These are phyloP conservation scores for Pseudogymnoascus pannorum DNA, from an alignment of 2,329 filamentous ascomycete genomes.

Conservation along the genomic window DNA sequence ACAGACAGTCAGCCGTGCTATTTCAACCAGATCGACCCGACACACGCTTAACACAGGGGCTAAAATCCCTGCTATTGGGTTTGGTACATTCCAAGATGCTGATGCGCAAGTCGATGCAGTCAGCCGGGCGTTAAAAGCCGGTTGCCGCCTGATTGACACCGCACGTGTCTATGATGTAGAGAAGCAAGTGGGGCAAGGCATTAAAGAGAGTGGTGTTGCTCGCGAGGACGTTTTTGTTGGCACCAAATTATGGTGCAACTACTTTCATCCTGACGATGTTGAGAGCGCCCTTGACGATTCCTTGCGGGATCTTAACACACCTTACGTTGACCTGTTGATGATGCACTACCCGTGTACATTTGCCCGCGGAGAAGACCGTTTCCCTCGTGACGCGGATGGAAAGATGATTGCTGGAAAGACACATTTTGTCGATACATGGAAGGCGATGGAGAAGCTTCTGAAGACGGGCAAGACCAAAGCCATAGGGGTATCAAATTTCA, in stretches of 20 bases:
- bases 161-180: slow-evolving; percentile 13
- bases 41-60: slow-evolving; percentile 22
- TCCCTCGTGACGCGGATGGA: slow-evolving; percentile 17
- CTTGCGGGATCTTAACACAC: slow-evolving; percentile 25
- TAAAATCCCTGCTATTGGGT: slow-evolving; percentile 26
- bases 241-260: slow-evolving; percentile 32
- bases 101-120: slow-evolving; percentile 26
- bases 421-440: slow-evolving; percentile 27
- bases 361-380: slow-evolving; percentile 10
- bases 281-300: slow-evolving; percentile 26
- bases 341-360: slow-evolving; percentile 41
- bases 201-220: slow-evolving; percentile 20
- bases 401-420: slow-evolving; percentile 20
- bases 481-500: slow-evolving; percentile 29
- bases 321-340: slow-evolving; percentile 34
- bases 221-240: slow-evolving; percentile 27
- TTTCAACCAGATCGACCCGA: slow-evolving; percentile 9
- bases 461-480: slow-evolving; percentile 21
- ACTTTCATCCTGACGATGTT: slow-evolving; percentile 27
- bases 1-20: not conserved
- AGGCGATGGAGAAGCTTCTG: slow-evolving; percentile 27
- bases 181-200: slow-evolving; percentile 17
- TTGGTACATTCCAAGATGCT: slow-evolving; percentile 28
- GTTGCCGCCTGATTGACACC: slow-evolving; percentile 33
- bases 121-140: slow-evolving; percentile 15